These are phyloP conservation scores for Sequoia sempervirens DNA, from an alignment of 75 land plant genomes.

Conservation along the genomic window DNA sequence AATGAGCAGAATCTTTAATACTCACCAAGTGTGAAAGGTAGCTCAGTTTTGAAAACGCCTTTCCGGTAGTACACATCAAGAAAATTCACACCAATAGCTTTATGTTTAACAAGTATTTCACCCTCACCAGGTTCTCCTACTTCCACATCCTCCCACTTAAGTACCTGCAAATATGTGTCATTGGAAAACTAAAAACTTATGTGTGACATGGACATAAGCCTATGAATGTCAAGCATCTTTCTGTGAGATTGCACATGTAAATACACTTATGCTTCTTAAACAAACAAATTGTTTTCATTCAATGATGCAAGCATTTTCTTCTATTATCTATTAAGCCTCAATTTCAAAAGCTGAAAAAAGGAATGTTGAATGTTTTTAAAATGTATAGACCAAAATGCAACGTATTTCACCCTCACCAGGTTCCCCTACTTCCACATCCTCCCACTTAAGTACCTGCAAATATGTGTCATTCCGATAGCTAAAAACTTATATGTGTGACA, in stretches of 20 bases:
- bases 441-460: too few relatives aligned
- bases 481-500: neutral
- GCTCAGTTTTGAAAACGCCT: conserved; percentile 54
- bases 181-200: neutral
- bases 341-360: neutral
- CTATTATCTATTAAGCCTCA: neutral
- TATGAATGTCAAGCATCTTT: neutral
- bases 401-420: neutral
- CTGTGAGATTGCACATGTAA: neutral
- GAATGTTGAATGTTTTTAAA: neutral
- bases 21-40: conserved; percentile 87
- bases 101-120: conserved; percentile 71
- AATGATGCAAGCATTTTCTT: neutral
- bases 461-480: too few relatives aligned
- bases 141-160: conserved; percentile 90
- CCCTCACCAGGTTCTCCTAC: conserved; percentile 80
- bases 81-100: conserved; percentile 91
- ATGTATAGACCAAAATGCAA: neutral
- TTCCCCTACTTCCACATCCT: neutral
- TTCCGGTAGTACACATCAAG: conserved; percentile 81
- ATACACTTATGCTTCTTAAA: neutral
- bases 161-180: conserved; percentile 39
- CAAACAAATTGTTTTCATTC: neutral
- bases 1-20: neutral
- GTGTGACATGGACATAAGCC: neutral